Base-by-base conservation (phyloP, 139 green algal genomes). In the Chlorella sp. region DNA sequence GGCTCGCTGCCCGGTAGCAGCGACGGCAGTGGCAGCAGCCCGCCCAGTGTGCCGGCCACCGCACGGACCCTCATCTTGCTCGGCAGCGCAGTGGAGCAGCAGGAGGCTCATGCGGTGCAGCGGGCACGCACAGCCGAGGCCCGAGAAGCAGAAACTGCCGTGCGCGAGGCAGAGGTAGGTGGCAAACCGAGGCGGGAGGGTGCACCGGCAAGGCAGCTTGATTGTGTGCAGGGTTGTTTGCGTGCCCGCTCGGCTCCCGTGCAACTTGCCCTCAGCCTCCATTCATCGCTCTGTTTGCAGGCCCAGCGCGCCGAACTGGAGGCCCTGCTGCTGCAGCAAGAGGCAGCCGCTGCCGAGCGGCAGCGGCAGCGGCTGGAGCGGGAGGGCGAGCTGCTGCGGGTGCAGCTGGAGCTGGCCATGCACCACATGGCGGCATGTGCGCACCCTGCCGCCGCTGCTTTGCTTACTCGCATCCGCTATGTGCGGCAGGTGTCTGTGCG, bases 391-490 rank as follows among this genome's bases (percentile, higher is more conserved):
- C 74, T 88, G 69, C 56, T 6, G 38, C n/a, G 64, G 21, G 41
- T 88, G 62, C 56, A 88, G 72, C 39, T 68, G 71, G 82, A 21
- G 39, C 23, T 44, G 12, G 71, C 60, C 9, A 7, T 0, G n/a
- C 39, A 87, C 11, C 72, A 87, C 60, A 74, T 87, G 60, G 82
- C 71, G 4, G 82, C 72, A 73, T 73, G 81, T 80, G 38, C 62
- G 81, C n/a, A 26, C 32, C n/a, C 13, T 38, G 34, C 25, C 0
- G 15, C 34, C 12, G 41, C 23, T 63, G 0, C 28, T 12, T n/a
- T 32, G 69, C 20, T 30, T 2, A 5, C 69, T 28, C 20, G 7
- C 23, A 39, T 15, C 3, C 0, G 32, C 32, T 30, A n/a, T 30
- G 0, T 51, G 68, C 34, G 68, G 1, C 17, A 47, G 17, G 3